phyloP scores from a whole-genome alignment of 1,284 basidiomycete genomes.

The Mixia osmundae region DNA sequence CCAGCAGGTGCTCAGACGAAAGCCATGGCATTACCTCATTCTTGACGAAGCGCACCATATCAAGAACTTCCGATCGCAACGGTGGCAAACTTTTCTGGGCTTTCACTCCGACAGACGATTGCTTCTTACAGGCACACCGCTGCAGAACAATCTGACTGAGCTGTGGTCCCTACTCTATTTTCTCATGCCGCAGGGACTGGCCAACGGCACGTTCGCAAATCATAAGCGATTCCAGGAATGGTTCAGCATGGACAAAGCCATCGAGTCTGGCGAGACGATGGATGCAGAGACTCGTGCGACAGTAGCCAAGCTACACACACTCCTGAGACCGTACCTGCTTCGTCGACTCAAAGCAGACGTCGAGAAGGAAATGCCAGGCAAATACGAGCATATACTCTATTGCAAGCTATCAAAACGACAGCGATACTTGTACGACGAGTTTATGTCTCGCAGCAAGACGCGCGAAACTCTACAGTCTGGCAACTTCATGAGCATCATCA shows the following conservation, averaged over 20 bases:
- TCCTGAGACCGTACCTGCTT: conserved; percentile 79
- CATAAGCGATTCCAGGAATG: conserved; percentile 86
- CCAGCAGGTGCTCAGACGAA: conserved; percentile 81
- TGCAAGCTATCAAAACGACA: conserved; percentile 86
- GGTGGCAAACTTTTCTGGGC: conserved; percentile 75
- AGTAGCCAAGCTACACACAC: conserved; percentile 70
- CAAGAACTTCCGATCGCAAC: conserved; percentile 55
- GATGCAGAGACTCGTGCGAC: conserved; percentile 71
- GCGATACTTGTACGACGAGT: conserved; percentile 91
- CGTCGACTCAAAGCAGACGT: conserved; percentile 87
- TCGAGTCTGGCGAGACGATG: conserved; percentile 54
- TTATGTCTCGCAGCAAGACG: conserved; percentile 80
- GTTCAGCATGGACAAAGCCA: conserved; percentile 68
- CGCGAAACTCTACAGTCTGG: conserved; percentile 65
- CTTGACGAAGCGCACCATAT: conserved; percentile 88
- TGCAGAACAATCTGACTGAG: conserved; percentile 87
- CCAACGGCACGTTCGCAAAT: conserved; percentile 50
- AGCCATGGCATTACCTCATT: conserved; percentile 81
- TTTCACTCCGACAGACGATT: conserved; percentile 64
- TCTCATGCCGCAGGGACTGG: conserved; percentile 48
- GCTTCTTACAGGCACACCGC: conserved; percentile 77
- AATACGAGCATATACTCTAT: conserved; percentile 79
- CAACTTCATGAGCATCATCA: conserved; percentile 58
- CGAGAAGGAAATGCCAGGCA: conserved; percentile 83
- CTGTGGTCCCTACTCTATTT: conserved; percentile 96